Evolutionary conservation across 768 basidiomycete species (phyloP).

Genomic region (Kwoniella pini): DNA sequence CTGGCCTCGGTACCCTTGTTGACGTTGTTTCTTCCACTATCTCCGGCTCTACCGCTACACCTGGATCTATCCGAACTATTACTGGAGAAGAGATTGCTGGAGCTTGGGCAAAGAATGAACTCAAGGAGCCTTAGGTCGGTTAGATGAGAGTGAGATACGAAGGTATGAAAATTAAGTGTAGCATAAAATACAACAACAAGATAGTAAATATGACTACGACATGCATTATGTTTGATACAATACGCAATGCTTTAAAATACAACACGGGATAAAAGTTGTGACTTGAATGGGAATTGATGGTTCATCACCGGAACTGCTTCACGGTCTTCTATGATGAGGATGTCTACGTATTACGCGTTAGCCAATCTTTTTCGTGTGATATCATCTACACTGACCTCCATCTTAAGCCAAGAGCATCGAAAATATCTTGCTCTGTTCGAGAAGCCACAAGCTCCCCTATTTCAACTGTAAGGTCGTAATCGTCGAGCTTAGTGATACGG

Average conservation of each 20-base stretch:
- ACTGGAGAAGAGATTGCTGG: slow-evolving; percentile 66
- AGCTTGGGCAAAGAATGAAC: slow-evolving; percentile 37
- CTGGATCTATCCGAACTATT: slow-evolving; percentile 77
- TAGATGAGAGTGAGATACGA: too few relatives aligned
- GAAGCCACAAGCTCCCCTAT: slow-evolving; percentile 69
- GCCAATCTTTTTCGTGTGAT: not conserved
- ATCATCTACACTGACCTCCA: slow-evolving; percentile 34
- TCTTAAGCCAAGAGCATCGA: slow-evolving; percentile 64
- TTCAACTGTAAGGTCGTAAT: not conserved
- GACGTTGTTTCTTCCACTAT: slow-evolving; percentile 65
- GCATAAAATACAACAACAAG: not conserved
- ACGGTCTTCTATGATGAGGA: slow-evolving; percentile 46
- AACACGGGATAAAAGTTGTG: too few relatives aligned
- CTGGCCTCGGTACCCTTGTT: slow-evolving; percentile 62
- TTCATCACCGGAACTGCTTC: too few relatives aligned
- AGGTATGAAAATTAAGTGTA: not conserved
- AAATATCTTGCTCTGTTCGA: slow-evolving; percentile 83
- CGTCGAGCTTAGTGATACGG: not conserved
- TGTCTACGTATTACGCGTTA: slow-evolving; percentile 16
- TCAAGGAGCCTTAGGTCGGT: slow-evolving; percentile 35
- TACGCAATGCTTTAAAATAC: too few relatives aligned
- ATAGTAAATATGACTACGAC: slow-evolving; percentile 3
- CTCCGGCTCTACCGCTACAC: slow-evolving; percentile 66
- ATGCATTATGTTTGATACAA: too few relatives aligned
- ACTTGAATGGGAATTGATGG: too few relatives aligned